These are phyloP conservation scores for Calonectria montana DNA, from an alignment of 2,329 filamentous ascomycete species.

Conservation along the genomic window DNA sequence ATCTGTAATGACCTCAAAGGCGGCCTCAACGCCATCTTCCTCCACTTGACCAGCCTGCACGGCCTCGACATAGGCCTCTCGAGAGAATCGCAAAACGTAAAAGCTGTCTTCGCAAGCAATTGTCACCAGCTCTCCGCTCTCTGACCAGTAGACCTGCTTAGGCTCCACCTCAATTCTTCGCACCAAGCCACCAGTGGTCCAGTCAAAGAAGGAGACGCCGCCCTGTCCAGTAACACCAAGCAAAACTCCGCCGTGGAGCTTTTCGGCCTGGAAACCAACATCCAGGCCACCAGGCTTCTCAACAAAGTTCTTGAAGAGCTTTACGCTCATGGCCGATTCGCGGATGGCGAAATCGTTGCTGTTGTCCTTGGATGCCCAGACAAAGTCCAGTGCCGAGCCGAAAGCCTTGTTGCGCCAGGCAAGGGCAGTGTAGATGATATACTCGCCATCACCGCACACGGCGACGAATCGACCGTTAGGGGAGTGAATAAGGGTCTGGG, in stretches of 20 bases:
- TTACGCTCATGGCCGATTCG: slow-evolving; percentile 92
- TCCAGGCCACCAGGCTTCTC: slow-evolving; percentile 91
- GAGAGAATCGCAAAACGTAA: slow-evolving; percentile 92
- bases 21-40: slow-evolving; percentile 91
- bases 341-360: slow-evolving; percentile 98
- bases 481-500: slow-evolving; percentile 94
- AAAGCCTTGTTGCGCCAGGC: slow-evolving; percentile 99
- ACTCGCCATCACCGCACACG: slow-evolving; percentile 93
- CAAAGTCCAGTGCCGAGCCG: slow-evolving; percentile 94
- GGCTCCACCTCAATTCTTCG: slow-evolving; percentile 88
- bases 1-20: slow-evolving; percentile 96
- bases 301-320: slow-evolving; percentile 97
- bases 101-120: slow-evolving; percentile 95
- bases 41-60: slow-evolving; percentile 86
- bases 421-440: slow-evolving; percentile 97
- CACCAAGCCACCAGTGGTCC: slow-evolving; percentile 89
- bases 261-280: slow-evolving; percentile 95
- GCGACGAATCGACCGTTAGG: slow-evolving; percentile 89
- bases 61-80: slow-evolving; percentile 88
- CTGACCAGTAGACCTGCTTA: slow-evolving; percentile 91
- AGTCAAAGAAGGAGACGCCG: slow-evolving; percentile 96
- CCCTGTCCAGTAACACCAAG: slow-evolving; percentile 96
- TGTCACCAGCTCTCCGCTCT: slow-evolving; percentile 91
- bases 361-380: slow-evolving; percentile 96
- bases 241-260: slow-evolving; percentile 86